Evolutionary conservation across 2,329 filamentous ascomycete genomes (phyloP).

Genomic region (Cryphonectria nitschkei): DNA sequence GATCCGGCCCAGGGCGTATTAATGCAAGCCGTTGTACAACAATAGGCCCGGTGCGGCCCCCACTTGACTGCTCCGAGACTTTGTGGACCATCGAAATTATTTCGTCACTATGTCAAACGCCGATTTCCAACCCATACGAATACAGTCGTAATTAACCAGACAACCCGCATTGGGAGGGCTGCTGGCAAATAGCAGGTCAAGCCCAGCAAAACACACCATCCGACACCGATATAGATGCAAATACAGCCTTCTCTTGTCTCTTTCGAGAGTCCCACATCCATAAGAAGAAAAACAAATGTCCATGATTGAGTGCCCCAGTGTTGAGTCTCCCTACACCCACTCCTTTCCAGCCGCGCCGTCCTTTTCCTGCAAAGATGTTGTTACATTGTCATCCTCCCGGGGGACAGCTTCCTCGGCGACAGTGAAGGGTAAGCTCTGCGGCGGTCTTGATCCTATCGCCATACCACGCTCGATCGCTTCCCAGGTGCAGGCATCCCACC

Average conservation of each 20-base stretch:
- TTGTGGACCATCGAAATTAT: constrained; percentile 7
- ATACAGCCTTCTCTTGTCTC: background rate
- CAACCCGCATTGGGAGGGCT: background rate
- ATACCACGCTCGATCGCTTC: constrained; percentile 32
- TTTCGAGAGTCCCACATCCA: background rate
- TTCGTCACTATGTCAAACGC: constrained; percentile 18
- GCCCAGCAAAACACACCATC: constrained; percentile 3
- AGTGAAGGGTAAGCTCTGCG: constrained; percentile 26
- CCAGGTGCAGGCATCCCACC: constrained; percentile 15
- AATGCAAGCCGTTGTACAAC: background rate
- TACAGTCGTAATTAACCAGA: constrained; percentile 13
- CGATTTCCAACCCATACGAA: constrained; percentile 15
- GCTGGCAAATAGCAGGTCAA: background rate
- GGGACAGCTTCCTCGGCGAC: constrained; percentile 17
- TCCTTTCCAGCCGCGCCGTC: background rate
- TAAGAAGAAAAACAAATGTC: background rate
- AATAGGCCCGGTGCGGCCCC: background rate
- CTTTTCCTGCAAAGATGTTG: background rate
- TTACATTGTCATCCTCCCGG: constrained; percentile 6
- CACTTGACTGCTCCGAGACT: background rate
- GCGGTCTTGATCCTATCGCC: constrained; percentile 33
- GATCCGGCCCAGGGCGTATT: background rate
- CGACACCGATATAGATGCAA: constrained; percentile 12
- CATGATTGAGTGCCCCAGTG: background rate
- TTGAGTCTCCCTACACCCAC: background rate